Evolutionary conservation across 164 flowering plant species (phyloP).

Genomic region (Magnolia sinica): DNA sequence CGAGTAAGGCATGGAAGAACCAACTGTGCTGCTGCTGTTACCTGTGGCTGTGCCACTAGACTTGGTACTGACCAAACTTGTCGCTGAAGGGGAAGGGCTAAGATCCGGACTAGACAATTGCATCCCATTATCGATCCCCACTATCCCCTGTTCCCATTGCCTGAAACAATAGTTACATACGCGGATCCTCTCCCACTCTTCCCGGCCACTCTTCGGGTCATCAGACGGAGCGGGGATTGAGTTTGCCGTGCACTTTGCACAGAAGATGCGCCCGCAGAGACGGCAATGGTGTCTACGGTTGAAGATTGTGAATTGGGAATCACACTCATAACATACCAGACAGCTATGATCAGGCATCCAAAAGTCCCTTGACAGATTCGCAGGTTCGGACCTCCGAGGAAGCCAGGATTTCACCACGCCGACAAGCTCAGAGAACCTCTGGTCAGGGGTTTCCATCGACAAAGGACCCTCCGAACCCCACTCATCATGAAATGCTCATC

Average conservation of each 20-base stretch:
- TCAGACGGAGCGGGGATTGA: slow-evolving; percentile 55
- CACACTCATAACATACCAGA: slow-evolving; percentile 94
- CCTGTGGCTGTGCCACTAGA: slow-evolving; percentile 56
- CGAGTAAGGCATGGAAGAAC: slow-evolving; percentile 46
- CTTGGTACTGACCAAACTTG: slow-evolving; percentile 66
- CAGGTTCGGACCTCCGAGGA: slow-evolving; percentile 66
- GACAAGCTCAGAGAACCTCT: slow-evolving; percentile 49
- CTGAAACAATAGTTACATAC: slow-evolving; percentile 84
- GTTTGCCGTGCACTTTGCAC: slow-evolving; percentile 84
- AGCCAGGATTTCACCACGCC: slow-evolving; percentile 66
- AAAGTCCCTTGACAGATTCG: slow-evolving; percentile 82
- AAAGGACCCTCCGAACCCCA: slow-evolving; percentile 32
- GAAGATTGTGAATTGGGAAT: slow-evolving; percentile 70
- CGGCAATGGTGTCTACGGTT: slow-evolving; percentile 95
- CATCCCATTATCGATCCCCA: slow-evolving; percentile 39
- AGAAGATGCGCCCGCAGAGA: slow-evolving; percentile 85
- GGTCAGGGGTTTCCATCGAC: slow-evolving; percentile 66
- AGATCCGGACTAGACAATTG: slow-evolving; percentile 37
- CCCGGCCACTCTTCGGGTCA: slow-evolving; percentile 35
- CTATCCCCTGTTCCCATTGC: slow-evolving; percentile 60
- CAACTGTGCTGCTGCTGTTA: slow-evolving; percentile 43
- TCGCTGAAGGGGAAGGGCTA: slow-evolving; percentile 59
- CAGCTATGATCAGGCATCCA: slow-evolving; percentile 99
- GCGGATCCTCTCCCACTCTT: slow-evolving; percentile 72
- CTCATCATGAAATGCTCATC: slow-evolving; percentile 64